Percentiles rank a stretch among this genome's conserved stretches.
Evolutionary conservation across 352 stramenopile genomes (phyloP).

Genomic region (Globisporangium polare): DNA sequence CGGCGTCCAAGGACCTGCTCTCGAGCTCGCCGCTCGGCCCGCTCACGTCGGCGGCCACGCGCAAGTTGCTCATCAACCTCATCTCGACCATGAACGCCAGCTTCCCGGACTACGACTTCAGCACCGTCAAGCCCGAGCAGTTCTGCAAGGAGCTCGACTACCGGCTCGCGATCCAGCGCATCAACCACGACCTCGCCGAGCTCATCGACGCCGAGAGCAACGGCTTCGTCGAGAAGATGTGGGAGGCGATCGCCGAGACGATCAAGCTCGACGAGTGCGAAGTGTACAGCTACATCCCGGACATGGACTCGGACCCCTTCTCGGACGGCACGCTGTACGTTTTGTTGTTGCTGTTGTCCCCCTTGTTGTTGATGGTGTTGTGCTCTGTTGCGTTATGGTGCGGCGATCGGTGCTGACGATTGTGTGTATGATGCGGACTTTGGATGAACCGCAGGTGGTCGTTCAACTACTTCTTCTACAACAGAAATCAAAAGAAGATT

Average conservation of each 20-base stretch:
- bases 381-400: neutral
- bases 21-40: constrained; percentile 76
- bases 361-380: neutral
- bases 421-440: neutral
- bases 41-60: constrained; percentile 67
- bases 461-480: constrained; percentile 97
- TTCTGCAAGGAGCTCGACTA: constrained; percentile 88
- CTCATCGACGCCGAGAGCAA: constrained; percentile 96
- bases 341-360: neutral
- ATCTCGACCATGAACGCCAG: constrained; percentile 94
- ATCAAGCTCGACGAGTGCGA: constrained; percentile 89
- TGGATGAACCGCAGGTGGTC: constrained; percentile 60
- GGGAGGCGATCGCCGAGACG: constrained; percentile 87
- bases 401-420: neutral
- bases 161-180: constrained; percentile 79
- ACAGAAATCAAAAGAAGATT: constrained; percentile 91
- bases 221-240: constrained; percentile 98
- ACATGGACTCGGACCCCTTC: constrained; percentile 93
- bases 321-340: constrained; percentile 85
- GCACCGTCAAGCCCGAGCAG: constrained; percentile 83
- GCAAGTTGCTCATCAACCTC: constrained; percentile 91
- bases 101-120: constrained; percentile 94
- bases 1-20: constrained; percentile 38
- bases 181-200: constrained; percentile 87
- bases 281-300: constrained; percentile 92